Evolutionary conservation across 768 basidiomycete genomes (phyloP).

Genomic region (Dendrothele bispora): DNA sequence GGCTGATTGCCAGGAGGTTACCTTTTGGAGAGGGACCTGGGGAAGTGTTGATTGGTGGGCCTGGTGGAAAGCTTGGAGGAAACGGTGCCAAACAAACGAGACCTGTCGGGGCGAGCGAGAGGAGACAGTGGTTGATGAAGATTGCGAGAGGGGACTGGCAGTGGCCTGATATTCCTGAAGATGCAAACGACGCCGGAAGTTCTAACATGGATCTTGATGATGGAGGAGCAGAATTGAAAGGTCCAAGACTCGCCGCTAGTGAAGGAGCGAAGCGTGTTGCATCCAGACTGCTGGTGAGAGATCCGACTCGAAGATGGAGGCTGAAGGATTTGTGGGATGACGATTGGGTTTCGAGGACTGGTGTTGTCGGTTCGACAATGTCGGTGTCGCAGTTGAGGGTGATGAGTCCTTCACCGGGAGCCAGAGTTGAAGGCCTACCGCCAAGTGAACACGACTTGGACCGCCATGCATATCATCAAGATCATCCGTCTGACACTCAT

Average conservation of each 20-base stretch:
- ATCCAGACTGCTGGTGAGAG: slow-evolving; percentile 62
- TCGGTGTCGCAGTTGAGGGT: not conserved
- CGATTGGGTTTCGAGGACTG: slow-evolving; percentile 27
- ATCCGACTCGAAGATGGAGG: slow-evolving; percentile 62
- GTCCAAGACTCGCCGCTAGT: slow-evolving; percentile 36
- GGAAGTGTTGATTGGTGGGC: slow-evolving; percentile 30
- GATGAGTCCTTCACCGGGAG: not conserved
- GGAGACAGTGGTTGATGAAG: slow-evolving; percentile 65
- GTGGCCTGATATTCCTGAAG: slow-evolving; percentile 53
- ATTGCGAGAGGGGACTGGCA: slow-evolving; percentile 80
- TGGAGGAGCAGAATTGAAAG: slow-evolving; percentile 33
- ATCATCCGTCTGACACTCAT: no score
- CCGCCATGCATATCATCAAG: no score
- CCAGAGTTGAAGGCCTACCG: not conserved
- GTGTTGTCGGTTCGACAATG: not conserved
- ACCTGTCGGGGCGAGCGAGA: slow-evolving; percentile 30
- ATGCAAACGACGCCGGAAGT: slow-evolving; percentile 1
- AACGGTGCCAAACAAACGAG: slow-evolving; percentile 22
- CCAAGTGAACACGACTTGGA: not conserved
- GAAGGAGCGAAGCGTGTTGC: slow-evolving; percentile 56
- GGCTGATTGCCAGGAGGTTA: slow-evolving; percentile 64
- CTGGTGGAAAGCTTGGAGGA: slow-evolving; percentile 23
- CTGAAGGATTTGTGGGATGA: slow-evolving; percentile 66
- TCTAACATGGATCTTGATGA: slow-evolving; percentile 4
- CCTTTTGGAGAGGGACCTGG: slow-evolving; percentile 67